Evolutionary conservation across 2,329 filamentous ascomycete genomes (phyloP).

Genomic region (Bipolaris bicolor): DNA sequence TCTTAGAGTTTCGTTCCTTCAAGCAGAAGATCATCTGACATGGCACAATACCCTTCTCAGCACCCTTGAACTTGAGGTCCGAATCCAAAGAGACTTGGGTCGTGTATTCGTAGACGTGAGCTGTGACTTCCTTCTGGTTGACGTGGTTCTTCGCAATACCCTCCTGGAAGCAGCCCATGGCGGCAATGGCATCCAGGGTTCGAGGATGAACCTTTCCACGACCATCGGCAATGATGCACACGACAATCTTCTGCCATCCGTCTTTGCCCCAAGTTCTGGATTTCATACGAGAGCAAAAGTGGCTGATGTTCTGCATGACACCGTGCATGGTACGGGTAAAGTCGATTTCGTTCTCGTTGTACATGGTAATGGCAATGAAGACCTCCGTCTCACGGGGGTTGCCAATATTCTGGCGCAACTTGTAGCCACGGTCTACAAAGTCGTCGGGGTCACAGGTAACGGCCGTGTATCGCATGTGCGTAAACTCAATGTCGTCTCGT

Average conservation of each 20-base stretch:
- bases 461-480: constrained; percentile 97
- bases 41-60: constrained; percentile 97
- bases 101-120: constrained; percentile 98
- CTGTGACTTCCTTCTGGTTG: constrained; percentile 93
- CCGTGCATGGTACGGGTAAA: constrained; percentile 99
- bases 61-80: constrained; percentile 97
- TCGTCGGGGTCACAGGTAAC: constrained; percentile 98
- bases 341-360: constrained; percentile 96
- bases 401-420: constrained; percentile 88
- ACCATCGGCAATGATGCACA: constrained; percentile 94
- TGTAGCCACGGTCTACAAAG: constrained; percentile 87
- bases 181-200: constrained; percentile 90
- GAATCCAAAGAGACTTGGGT: constrained; percentile 96
- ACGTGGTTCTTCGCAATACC: constrained; percentile 98
- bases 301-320: constrained; percentile 96
- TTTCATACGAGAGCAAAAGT: constrained; percentile 91
- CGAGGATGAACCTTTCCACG: constrained; percentile 91
- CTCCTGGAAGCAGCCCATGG: constrained; percentile 97
- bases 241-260: constrained; percentile 99
- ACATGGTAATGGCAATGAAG: constrained; percentile 98
- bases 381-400: constrained; percentile 90
- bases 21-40: constrained; percentile 98
- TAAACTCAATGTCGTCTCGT: constrained; percentile 93
- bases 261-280: constrained; percentile 96
- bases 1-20: constrained; percentile 97